A percentile compares a stretch with the other conserved stretches of the same genome.
Conservation (phyloP, 2,329 filamentous ascomycete species). For the Rhytidhysteron rufulum region DNA sequence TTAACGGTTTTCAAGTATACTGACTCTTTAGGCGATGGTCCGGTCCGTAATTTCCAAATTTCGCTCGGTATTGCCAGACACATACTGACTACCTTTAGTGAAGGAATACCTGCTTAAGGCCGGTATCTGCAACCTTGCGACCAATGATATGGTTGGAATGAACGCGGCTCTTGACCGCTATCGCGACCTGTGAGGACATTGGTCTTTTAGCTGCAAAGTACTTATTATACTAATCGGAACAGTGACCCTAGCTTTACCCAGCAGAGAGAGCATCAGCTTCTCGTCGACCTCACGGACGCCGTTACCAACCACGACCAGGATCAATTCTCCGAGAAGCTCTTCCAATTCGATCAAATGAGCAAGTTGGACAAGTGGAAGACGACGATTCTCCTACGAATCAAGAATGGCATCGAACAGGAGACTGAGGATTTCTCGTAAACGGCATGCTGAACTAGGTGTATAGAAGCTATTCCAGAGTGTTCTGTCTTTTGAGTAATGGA, state of each 20-base stretch:
- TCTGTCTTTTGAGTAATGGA: too few species aligned
- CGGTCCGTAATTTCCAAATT: background rate
- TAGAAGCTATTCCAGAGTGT: too few species aligned
- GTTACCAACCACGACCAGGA: constrained; percentile 78
- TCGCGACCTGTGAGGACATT: constrained; percentile 66
- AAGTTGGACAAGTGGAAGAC: constrained; percentile 98
- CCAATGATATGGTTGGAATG: constrained; percentile 71
- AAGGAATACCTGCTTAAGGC: constrained; percentile 96
- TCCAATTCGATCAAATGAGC: constrained; percentile 86
- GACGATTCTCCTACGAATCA: constrained; percentile 74
- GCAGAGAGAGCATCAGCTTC: constrained; percentile 76
- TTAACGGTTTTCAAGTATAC: background rate
- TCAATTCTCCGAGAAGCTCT: constrained; percentile 78
- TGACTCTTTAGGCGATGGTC: constrained; percentile 25
- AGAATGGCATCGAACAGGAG: constrained; percentile 73
- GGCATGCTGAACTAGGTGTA: background rate
- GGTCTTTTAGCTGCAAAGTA: background rate
- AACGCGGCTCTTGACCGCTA: constrained; percentile 80
- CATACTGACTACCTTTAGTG: constrained; percentile 51
- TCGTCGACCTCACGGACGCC: constrained; percentile 71
- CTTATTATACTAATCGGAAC: background rate
- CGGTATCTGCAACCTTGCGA: constrained; percentile 80
- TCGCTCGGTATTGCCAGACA: background rate
- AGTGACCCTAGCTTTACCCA: constrained; percentile 58
- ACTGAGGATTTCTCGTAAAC: constrained; percentile 63